A percentile compares a stretch with the other conserved stretches of the same genome.
Conservation (phyloP, 73 alveolate genomes). For the Stentor roeselii region DNA sequence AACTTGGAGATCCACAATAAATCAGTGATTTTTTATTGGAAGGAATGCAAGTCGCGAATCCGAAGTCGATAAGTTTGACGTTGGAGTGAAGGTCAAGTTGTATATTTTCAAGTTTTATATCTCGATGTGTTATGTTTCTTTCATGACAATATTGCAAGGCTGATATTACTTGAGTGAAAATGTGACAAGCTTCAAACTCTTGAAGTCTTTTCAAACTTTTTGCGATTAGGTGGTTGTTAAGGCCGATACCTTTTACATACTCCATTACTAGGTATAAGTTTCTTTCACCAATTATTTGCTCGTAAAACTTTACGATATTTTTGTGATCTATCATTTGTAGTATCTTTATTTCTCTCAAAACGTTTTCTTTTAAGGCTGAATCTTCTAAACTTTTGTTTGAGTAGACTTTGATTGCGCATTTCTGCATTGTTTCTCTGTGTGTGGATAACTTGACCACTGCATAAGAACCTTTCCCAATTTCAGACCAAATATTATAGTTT, state of each 20-base stretch:
- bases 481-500: conserved; percentile 37
- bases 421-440: conserved; percentile 14
- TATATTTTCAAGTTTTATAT: conserved; percentile 79
- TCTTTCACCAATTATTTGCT: conserved; percentile 33
- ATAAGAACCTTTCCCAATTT: conserved; percentile 65
- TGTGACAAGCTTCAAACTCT: conserved; percentile 55
- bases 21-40: conserved; percentile 46
- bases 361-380: conserved; percentile 35
- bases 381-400: conserved; percentile 40
- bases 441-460: conserved; percentile 43
- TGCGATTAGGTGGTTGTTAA: conserved; percentile 80
- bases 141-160: conserved; percentile 72
- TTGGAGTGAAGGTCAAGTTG: conserved; percentile 56
- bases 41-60: conserved; percentile 65
- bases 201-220: conserved; percentile 60
- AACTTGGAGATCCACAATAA: conserved; percentile 58
- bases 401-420: conserved; percentile 50
- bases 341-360: conserved; percentile 52
- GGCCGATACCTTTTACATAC: conserved; percentile 81
- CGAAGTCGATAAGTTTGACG: conserved; percentile 81
- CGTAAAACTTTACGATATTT: conserved; percentile 50
- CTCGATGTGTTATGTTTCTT: conserved; percentile 72
- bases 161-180: conserved; percentile 68
- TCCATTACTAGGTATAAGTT: conserved; percentile 59
- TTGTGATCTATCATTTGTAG: conserved; percentile 52